phyloP scores from a whole-genome alignment of 768 basidiomycete genomes.

The Lyophyllum atratum region DNA sequence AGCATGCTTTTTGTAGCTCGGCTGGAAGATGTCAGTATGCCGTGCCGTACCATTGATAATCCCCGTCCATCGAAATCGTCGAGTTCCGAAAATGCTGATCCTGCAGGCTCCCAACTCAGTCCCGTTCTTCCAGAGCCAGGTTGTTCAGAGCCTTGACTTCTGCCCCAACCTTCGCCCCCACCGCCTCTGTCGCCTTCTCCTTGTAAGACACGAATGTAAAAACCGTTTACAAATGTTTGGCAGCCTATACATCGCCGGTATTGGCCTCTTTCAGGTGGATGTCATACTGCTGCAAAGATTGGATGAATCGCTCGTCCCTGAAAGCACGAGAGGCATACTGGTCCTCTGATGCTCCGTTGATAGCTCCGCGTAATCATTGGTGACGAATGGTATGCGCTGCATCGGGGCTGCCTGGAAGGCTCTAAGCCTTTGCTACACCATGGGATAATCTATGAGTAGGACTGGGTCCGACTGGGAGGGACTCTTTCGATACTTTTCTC shows the following conservation, averaged over 20 bases:
- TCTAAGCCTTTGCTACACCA: constrained; percentile 35
- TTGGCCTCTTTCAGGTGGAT: constrained; percentile 20
- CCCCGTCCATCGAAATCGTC: too few species aligned
- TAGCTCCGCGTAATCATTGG: constrained; percentile 23
- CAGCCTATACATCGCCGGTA: constrained; percentile 11
- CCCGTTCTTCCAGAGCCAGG: neutral
- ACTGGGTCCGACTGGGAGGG: too few species aligned
- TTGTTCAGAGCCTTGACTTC: neutral
- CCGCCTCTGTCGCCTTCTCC: neutral
- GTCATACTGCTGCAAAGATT: constrained; percentile 11
- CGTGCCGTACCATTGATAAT: too few species aligned
- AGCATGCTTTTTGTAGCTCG: too few species aligned
- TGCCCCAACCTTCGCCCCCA: neutral
- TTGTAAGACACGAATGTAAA: constrained; percentile 12
- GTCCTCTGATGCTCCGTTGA: constrained; percentile 18
- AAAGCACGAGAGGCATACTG: neutral
- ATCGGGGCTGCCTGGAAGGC: constrained; percentile 26
- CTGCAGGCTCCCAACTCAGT: neutral
- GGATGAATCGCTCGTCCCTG: neutral
- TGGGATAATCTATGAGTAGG: constrained; percentile 39
- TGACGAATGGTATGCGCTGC: constrained; percentile 16
- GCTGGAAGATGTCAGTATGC: too few species aligned
- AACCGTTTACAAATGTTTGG: constrained; percentile 20
- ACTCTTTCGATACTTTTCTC: constrained; percentile 39
- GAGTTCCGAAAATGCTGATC: neutral